These are phyloP conservation scores for Volvariella surrecta DNA, from an alignment of 1,284 basidiomycete species.

Conservation along the genomic window DNA sequence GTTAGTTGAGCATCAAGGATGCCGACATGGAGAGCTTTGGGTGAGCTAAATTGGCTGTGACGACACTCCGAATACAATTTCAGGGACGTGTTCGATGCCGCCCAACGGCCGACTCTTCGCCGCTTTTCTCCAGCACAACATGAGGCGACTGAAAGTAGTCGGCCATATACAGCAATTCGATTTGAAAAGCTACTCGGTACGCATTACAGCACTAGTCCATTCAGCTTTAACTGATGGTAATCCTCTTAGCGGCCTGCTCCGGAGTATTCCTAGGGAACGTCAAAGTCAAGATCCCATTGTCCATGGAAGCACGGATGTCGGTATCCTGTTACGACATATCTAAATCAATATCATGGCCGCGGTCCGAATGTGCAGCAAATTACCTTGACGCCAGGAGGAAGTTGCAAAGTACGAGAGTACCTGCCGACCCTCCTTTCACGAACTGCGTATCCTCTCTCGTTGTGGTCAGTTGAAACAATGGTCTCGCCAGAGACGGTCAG, in stretches of 20 bases:
- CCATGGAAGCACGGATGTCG: slow-evolving; percentile 12
- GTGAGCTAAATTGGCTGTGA: too few species aligned
- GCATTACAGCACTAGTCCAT: too few species aligned
- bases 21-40: background rate
- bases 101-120: too few species aligned
- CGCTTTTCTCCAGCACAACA: too few species aligned
- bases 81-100: too few species aligned
- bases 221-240: too few species aligned
- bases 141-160: too few species aligned
- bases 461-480: slow-evolving; percentile 21
- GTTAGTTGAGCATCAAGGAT: background rate
- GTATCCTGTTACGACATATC: slow-evolving; percentile 2
- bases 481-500: slow-evolving; percentile 39
- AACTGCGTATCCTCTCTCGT: slow-evolving; percentile 37
- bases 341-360: too few species aligned
- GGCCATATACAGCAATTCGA: too few species aligned
- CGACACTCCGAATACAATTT: too few species aligned
- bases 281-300: slow-evolving; percentile 11
- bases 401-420: slow-evolving; percentile 35
- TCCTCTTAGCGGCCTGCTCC: slow-evolving; percentile 11
- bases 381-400: slow-evolving; percentile 41
- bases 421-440: slow-evolving; percentile 40
- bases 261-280: slow-evolving; percentile 10
- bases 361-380: background rate
- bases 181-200: too few species aligned